Base-by-base conservation (phyloP, 306 rosid genomes). In the Lotus japonicus region DNA sequence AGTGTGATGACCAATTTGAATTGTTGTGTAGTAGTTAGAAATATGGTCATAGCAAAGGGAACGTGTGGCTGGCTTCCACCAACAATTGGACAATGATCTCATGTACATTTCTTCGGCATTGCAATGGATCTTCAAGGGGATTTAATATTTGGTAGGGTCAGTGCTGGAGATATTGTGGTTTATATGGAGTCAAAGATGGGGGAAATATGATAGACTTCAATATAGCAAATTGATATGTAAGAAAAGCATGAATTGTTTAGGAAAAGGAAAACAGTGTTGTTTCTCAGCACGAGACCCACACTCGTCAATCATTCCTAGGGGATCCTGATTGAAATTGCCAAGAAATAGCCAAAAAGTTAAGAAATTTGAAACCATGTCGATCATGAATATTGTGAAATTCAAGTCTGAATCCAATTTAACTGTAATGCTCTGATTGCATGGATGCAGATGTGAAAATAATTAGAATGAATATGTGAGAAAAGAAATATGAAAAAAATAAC, bases 41-140 rank as follows among this genome's bases (percentile, higher is more conserved):
- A 50, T 31, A 71, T 77, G 52, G 75, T 44, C 66, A 65, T 61
- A 50, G 48, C 15, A 45, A 38, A 31, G 36, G 69, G 66, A 55
- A 53, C 16, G 4, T 68, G 70, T 61, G 77, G 75, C 61, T 86
- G 89, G 84, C 68, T 76, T 80, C 84, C 84, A 76, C 82, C 78
- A 66, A 78, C 86, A 76, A 75, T 82, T 83, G 39, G 91, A 87
- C 86, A 85, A 80, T 79, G 63, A 83, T 85, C 79, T 61, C 11
- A 48, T 68, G 79, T 80, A 71, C 87, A 2, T 79, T 81, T 86
- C 83, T 0, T 77, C 66, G 1, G 84, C 80, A 80, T 81, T 26
- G 72, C 6, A 57, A 76, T 61, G 69, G 73, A 79, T 85, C 78
- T 63, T 81, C 6, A 21, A 51, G 58, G 13, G 10, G 56, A 75